These are phyloP conservation scores for Cryptococcus floricola DNA, from an alignment of 1,284 basidiomycete genomes.

Conservation along the genomic window DNA sequence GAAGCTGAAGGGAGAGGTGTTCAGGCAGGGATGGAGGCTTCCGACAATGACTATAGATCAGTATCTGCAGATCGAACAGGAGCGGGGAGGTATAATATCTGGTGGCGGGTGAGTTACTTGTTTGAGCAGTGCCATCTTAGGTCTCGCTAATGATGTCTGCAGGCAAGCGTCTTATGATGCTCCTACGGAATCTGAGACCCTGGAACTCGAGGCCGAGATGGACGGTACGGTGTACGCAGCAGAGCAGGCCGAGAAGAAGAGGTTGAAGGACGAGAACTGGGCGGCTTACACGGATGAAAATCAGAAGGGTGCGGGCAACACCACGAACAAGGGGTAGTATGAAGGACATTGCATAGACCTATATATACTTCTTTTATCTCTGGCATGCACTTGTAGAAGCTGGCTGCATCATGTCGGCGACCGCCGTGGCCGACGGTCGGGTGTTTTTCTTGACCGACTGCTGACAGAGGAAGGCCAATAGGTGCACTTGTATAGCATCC, in stretches of 20 bases:
- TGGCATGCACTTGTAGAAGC: too few species aligned
- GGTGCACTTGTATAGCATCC: too few species aligned
- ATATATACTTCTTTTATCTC: too few species aligned
- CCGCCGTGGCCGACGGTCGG: too few species aligned
- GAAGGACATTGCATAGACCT: too few species aligned
- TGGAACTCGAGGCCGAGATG: conserved; percentile 71
- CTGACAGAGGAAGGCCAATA: too few species aligned
- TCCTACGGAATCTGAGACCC: conserved; percentile 70
- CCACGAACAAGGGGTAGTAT: conserved; percentile 79
- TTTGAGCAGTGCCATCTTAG: neutral
- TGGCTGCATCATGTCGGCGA: too few species aligned
- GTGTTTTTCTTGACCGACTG: too few species aligned
- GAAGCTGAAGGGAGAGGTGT: conserved; percentile 72
- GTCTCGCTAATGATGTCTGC: conserved; percentile 1
- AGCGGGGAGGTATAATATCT: conserved; percentile 78
- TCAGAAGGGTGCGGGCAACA: conserved; percentile 82
- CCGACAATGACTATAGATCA: conserved; percentile 97
- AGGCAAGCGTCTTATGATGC: conserved; percentile 66
- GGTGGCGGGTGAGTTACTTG: conserved; percentile 70
- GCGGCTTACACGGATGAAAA: conserved; percentile 75
- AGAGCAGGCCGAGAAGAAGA: conserved; percentile 68
- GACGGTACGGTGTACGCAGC: conserved; percentile 72
- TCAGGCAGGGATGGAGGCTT: conserved; percentile 76
- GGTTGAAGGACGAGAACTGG: conserved; percentile 82
- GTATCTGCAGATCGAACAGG: conserved; percentile 80